phyloP scores from a whole-genome alignment of 2,329 filamentous ascomycete genomes.

The Arthrocladium fulminans region DNA sequence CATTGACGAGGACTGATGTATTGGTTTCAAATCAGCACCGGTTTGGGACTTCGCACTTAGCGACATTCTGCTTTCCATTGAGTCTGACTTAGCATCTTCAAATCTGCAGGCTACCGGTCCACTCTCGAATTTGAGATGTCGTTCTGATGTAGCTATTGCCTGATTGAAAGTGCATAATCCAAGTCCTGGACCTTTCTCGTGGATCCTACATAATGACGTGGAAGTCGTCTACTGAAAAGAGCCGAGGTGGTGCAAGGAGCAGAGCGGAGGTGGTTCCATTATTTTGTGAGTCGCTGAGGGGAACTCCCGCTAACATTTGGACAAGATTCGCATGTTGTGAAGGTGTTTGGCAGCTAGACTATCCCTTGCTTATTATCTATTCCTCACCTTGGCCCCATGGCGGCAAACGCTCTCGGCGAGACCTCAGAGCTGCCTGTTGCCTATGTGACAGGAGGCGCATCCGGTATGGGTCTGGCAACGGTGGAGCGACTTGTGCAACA shows the following conservation, averaged over 20 bases:
- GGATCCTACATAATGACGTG: no score
- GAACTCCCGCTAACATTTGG: no score
- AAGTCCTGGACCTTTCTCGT: no score
- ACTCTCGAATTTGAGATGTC: background rate
- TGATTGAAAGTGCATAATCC: background rate
- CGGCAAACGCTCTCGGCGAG: background rate
- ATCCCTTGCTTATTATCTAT: no score
- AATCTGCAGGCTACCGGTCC: background rate
- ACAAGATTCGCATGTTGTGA: no score
- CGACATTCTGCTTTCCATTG: background rate
- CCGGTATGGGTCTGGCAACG: slow-evolving; percentile 23
- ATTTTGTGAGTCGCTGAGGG: no score
- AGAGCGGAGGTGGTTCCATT: no score
- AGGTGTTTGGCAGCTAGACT: no score
- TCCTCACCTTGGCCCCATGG: no score
- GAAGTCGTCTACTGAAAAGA: no score
- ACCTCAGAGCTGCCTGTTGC: slow-evolving; percentile 8
- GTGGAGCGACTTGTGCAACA: slow-evolving; percentile 19
- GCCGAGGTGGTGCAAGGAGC: no score
- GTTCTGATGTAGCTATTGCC: background rate
- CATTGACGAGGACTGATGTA: background rate
- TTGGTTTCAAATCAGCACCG: background rate
- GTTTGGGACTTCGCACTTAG: background rate
- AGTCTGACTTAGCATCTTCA: background rate
- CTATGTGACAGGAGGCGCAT: slow-evolving; percentile 24